Percentiles rank a stretch among this genome's conserved stretches.
Evolutionary conservation across 225 moss, liverwort and hornwort genomes (phyloP).

Genomic region (Bryoerythrophyllum caledonicum): DNA sequence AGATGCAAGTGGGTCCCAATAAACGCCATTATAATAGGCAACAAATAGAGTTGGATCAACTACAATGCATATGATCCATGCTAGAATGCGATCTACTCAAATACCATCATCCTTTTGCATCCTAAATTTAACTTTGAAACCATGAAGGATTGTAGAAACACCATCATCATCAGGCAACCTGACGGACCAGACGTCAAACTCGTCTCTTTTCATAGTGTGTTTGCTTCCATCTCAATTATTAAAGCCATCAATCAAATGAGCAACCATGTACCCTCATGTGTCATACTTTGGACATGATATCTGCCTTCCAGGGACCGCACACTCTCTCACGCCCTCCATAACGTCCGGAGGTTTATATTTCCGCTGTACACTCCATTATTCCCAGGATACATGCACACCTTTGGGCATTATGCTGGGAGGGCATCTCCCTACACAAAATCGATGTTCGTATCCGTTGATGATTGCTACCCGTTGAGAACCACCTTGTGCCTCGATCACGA

Average conservation of each 20-base stretch:
- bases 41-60: constrained; percentile 78
- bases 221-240: constrained; percentile 82
- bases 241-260: constrained; percentile 86
- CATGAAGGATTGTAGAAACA: constrained; percentile 67
- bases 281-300: too few species aligned
- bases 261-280: constrained; percentile 78
- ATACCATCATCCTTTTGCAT: constrained; percentile 76
- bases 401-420: too few species aligned
- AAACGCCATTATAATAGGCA: constrained; percentile 83
- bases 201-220: constrained; percentile 68
- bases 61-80: constrained; percentile 84
- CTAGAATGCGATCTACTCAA: constrained; percentile 85
- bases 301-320: too few species aligned
- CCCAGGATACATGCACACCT: too few species aligned
- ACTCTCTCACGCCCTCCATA: too few species aligned
- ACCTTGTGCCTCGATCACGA: too few species aligned
- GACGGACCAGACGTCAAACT: constrained; percentile 96
- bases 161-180: constrained; percentile 68
- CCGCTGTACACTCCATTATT: too few species aligned
- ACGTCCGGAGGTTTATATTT: too few species aligned
- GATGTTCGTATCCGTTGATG: too few species aligned
- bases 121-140: constrained; percentile 92
- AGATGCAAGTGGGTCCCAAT: constrained; percentile 86
- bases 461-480: too few species aligned
- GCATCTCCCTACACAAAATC: too few species aligned